These are phyloP conservation scores for Starmerella tilneyi DNA, from an alignment of 805 yeast species.

Conservation along the genomic window DNA sequence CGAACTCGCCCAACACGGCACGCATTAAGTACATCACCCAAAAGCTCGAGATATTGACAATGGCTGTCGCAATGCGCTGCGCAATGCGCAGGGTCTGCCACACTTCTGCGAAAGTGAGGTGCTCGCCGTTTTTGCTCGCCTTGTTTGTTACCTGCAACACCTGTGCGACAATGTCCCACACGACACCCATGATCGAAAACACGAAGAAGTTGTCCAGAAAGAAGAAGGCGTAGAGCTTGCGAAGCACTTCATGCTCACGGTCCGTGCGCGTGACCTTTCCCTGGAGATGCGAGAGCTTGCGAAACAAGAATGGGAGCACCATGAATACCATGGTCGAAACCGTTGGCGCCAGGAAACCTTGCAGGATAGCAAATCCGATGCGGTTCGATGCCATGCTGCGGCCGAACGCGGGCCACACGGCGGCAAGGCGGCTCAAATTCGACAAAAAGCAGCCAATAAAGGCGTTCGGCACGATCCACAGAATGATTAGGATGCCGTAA, in stretches of 20 bases:
- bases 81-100: conserved; percentile 28
- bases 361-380: conserved; percentile 30
- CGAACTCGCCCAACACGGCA: conserved; percentile 28
- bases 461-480: conserved; percentile 36
- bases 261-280: conserved; percentile 33
- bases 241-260: conserved; percentile 33
- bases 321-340: conserved; percentile 31
- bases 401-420: conserved; percentile 32
- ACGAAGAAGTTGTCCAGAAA: conserved; percentile 34
- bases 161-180: conserved; percentile 32
- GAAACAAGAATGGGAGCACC: conserved; percentile 31
- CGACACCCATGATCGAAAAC: conserved; percentile 33
- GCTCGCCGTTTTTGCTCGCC: conserved; percentile 9
- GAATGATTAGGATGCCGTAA: conserved; percentile 26
- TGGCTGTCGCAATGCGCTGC: conserved; percentile 31
- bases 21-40: conserved; percentile 35
- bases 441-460: conserved; percentile 35
- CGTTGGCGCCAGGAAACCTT: conserved; percentile 34
- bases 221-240: conserved; percentile 33
- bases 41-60: conserved; percentile 34
- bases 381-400: conserved; percentile 25
- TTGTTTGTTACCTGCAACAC: conserved; percentile 23
- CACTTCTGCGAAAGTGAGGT: conserved; percentile 25
- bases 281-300: conserved; percentile 33
- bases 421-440: conserved; percentile 32